A percentile compares a stretch with the other conserved stretches of the same genome.
These are phyloP conservation scores for Pisolithus sp. DNA, from an alignment of 768 basidiomycete genomes.

Conservation along the genomic window DNA sequence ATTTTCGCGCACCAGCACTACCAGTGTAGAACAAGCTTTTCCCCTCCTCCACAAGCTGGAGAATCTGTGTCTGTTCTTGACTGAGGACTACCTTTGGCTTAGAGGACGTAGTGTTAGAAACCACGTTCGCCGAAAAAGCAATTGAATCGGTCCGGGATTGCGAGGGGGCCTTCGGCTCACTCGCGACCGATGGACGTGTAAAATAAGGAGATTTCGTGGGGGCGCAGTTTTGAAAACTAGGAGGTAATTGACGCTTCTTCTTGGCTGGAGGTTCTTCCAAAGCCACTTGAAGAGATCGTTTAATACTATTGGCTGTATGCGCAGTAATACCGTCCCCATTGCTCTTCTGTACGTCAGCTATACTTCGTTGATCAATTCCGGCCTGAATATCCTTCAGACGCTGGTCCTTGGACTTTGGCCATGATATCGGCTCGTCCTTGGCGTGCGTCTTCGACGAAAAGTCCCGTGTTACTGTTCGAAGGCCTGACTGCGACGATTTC, in stretches of 20 bases:
- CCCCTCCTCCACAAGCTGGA: constrained; percentile 67
- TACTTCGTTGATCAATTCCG: constrained; percentile 41
- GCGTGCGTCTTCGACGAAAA: constrained; percentile 46
- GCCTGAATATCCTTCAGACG: constrained; percentile 57
- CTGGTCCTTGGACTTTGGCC: constrained; percentile 32
- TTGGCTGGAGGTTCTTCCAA: constrained; percentile 20
- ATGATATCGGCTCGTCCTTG: constrained; percentile 31
- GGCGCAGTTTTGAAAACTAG: constrained; percentile 38
- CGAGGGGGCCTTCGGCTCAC: constrained; percentile 2
- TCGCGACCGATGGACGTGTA: constrained; percentile 9
- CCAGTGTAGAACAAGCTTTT: constrained; percentile 93
- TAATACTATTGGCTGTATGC: constrained; percentile 23
- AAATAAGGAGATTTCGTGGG: constrained; percentile 33
- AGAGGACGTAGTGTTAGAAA: constrained; percentile 13
- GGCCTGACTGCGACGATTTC: constrained; percentile 46
- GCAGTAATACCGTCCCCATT: constrained; percentile 10
- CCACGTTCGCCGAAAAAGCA: not conserved
- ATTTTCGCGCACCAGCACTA: constrained; percentile 69
- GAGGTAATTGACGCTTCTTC: constrained; percentile 57
- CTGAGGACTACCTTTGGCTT: constrained; percentile 58
- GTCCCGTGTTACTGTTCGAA: constrained; percentile 55
- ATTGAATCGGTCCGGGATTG: constrained; percentile 5
- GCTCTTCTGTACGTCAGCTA: constrained; percentile 14
- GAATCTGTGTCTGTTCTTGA: constrained; percentile 78
- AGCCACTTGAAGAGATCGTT: constrained; percentile 25